Conservation (phyloP, 495 filamentous ascomycete species). For the Aspergillus nidulans region DNA sequence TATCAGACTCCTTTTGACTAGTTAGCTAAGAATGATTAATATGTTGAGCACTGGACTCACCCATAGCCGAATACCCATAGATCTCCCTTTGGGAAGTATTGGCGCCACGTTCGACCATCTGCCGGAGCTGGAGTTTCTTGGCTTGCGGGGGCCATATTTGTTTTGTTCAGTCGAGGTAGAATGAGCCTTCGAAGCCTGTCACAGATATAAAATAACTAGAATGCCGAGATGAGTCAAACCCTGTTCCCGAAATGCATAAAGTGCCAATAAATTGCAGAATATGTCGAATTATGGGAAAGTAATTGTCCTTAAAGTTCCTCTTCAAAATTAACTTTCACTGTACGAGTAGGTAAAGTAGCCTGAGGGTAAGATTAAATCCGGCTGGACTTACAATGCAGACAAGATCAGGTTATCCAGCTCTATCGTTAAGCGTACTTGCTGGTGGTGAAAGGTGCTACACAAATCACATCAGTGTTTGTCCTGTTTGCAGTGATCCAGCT, state of each 20-base stretch:
- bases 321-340: neutral
- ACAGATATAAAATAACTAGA: neutral
- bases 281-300: neutral
- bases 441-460: slow-evolving; percentile 7
- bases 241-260: neutral
- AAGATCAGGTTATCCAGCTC: neutral
- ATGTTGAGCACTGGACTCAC: slow-evolving; percentile 44
- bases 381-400: neutral
- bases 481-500: slow-evolving; percentile 9
- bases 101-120: slow-evolving; percentile 39
- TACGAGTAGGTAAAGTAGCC: neutral
- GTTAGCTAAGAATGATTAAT: slow-evolving; percentile 1
- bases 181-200: neutral
- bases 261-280: neutral
- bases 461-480: slow-evolving; percentile 17
- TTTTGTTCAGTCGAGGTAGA: neutral
- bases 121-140: slow-evolving; percentile 26
- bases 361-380: neutral
- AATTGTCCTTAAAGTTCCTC: neutral
- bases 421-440: neutral
- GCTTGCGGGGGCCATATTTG: slow-evolving; percentile 21
- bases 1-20: slow-evolving; percentile 71
- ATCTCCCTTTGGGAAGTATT: slow-evolving; percentile 48
- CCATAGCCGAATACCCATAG: slow-evolving; percentile 94
- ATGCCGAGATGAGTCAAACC: neutral